A percentile compares a stretch with the other conserved stretches of the same genome.
These are phyloP conservation scores for Trifolium dubium DNA, from an alignment of 306 rosid genomes.

Conservation along the genomic window DNA sequence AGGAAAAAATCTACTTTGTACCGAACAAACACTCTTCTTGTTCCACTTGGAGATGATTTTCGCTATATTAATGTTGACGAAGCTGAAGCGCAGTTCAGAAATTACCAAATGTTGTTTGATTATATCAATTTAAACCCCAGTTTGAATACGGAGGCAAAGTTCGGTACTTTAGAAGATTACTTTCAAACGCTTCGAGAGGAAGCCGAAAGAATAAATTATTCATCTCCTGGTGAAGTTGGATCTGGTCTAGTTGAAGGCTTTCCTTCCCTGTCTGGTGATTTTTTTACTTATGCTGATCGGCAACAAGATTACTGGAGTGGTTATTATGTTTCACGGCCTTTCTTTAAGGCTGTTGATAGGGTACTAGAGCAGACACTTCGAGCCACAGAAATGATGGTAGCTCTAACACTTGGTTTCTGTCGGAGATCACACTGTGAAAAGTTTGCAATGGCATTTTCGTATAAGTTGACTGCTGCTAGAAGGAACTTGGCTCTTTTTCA, in stretches of 20 bases:
- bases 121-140: slow-evolving; percentile 84
- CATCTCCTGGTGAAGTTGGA: slow-evolving; percentile 81
- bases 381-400: slow-evolving; percentile 86
- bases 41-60: slow-evolving; percentile 99
- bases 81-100: slow-evolving; percentile 94
- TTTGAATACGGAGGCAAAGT: slow-evolving; percentile 78
- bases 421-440: slow-evolving; percentile 86
- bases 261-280: slow-evolving; percentile 96
- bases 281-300: slow-evolving; percentile 95
- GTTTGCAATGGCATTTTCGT: slow-evolving; percentile 74
- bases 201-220: slow-evolving; percentile 79
- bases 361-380: slow-evolving; percentile 92
- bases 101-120: slow-evolving; percentile 87
- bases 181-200: slow-evolving; percentile 78
- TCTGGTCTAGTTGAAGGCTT: slow-evolving; percentile 82
- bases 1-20: slow-evolving; percentile 86
- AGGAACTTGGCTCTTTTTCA: slow-evolving; percentile 98
- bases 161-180: slow-evolving; percentile 97
- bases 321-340: slow-evolving; percentile 96
- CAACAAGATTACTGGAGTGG: slow-evolving; percentile 99
- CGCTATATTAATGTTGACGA: slow-evolving; percentile 79
- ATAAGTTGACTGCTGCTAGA: slow-evolving; percentile 95
- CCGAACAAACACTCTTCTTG: slow-evolving; percentile 92
- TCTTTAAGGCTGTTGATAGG: slow-evolving; percentile 98
- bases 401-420: slow-evolving; percentile 79